Conservation (phyloP, 2,329 filamentous ascomycete genomes). For the Sporothrix brasiliensis region DNA sequence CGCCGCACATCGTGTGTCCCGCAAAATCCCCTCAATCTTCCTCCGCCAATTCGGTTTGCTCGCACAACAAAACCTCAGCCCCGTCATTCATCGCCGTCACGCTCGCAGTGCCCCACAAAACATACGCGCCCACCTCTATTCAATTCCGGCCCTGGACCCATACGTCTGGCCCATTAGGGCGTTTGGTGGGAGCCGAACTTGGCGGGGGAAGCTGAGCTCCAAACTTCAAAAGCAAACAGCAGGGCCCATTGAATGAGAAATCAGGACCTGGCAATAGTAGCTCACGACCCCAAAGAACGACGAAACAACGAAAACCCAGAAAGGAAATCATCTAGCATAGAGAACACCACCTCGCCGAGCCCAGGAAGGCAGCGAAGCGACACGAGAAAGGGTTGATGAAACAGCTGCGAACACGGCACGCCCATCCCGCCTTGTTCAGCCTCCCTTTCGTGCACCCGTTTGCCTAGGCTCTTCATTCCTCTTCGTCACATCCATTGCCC, state of each 20-base stretch:
- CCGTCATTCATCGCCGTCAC: not conserved
- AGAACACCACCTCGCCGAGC: not conserved
- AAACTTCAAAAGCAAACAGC: slow-evolving; percentile 9
- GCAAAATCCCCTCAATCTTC: not conserved
- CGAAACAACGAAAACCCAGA: not conserved
- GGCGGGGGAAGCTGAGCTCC: slow-evolving; percentile 20
- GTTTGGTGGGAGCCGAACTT: not conserved
- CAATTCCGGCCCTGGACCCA: not conserved
- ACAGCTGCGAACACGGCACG: slow-evolving; percentile 11
- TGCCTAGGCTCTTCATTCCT: not conserved
- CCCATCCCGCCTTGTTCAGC: not conserved
- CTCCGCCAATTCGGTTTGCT: not conserved
- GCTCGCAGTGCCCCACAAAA: slow-evolving; percentile 2
- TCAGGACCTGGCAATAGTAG: not conserved
- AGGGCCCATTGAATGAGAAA: not conserved
- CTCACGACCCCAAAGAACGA: not conserved
- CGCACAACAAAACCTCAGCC: slow-evolving; percentile 1
- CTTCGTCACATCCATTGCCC: not conserved
- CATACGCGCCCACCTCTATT: not conserved
- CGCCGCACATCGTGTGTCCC: not conserved
- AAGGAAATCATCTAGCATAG: not conserved
- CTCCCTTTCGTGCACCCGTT: not conserved
- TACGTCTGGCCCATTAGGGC: slow-evolving; percentile 8
- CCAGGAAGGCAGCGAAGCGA: not conserved
- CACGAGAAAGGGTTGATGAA: not conserved